phyloP scores from a whole-genome alignment of 2,329 filamentous ascomycete genomes.

The Pseudopyricularia javanii region DNA sequence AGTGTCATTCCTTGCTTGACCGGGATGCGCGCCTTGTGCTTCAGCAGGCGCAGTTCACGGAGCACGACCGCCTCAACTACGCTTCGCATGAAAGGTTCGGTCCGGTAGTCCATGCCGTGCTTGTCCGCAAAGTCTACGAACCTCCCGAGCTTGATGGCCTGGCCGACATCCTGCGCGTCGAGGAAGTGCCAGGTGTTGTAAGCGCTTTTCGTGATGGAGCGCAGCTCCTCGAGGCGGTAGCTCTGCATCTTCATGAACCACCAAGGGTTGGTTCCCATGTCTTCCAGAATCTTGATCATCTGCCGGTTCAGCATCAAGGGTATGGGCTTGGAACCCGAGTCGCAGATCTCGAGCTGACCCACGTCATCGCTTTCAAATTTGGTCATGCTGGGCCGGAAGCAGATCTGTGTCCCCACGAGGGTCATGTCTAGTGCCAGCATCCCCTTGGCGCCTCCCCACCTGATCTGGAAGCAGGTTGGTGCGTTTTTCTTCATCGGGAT shows the following conservation, averaged over 20 bases:
- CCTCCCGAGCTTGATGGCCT: constrained; percentile 44
- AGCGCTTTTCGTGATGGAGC: constrained; percentile 42
- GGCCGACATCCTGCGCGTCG: constrained; percentile 46
- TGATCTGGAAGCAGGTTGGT: constrained; percentile 63
- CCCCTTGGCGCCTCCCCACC: constrained; percentile 64
- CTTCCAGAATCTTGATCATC: constrained; percentile 77
- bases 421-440: constrained; percentile 60
- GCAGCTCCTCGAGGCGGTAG: constrained; percentile 46
- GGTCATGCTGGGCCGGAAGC: constrained; percentile 62
- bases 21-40: constrained; percentile 66
- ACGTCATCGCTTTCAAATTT: constrained; percentile 54
- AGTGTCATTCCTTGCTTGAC: constrained; percentile 61
- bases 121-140: constrained; percentile 47
- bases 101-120: constrained; percentile 51
- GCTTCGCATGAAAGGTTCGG: constrained; percentile 57
- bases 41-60: constrained; percentile 60
- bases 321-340: constrained; percentile 53
- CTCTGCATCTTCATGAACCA: constrained; percentile 57
- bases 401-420: constrained; percentile 44
- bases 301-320: constrained; percentile 64
- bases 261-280: constrained; percentile 45
- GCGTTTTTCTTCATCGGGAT: constrained; percentile 32
- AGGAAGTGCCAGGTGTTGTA: constrained; percentile 56
- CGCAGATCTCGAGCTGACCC: constrained; percentile 58
- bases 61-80: constrained; percentile 60